Conservation (phyloP, 768 basidiomycete species). For the Phanerochaete sordida region DNA sequence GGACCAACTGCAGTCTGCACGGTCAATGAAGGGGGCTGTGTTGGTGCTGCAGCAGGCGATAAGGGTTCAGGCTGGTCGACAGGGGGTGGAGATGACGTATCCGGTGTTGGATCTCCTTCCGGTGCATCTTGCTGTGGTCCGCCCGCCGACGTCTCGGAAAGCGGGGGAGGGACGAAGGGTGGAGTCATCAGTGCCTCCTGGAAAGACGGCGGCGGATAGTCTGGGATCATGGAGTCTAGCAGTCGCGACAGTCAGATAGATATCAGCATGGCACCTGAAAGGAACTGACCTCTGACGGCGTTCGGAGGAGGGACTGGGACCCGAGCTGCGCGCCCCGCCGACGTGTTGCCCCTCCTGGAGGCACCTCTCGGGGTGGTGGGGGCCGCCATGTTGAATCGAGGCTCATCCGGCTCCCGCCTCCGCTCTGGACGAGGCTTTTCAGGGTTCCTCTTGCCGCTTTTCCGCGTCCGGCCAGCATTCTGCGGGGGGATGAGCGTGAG, state of each 20-base stretch:
- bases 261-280: background rate
- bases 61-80: background rate
- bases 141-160: constrained; percentile 3
- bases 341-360: constrained; percentile 1
- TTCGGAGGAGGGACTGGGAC: background rate
- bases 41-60: background rate
- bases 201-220: constrained; percentile 76
- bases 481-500: constrained; percentile 48
- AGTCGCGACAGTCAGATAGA: background rate
- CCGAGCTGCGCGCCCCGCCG: background rate
- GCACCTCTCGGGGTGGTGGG: constrained; percentile 7
- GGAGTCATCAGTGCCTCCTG: constrained; percentile 51
- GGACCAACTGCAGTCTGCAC: background rate
- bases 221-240: constrained; percentile 34
- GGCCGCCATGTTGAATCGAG: constrained; percentile 23
- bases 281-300: constrained; percentile 4
- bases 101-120: background rate
- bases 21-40: background rate
- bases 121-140: background rate
- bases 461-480: constrained; percentile 45
- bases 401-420: constrained; percentile 24
- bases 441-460: constrained; percentile 26
- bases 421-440: constrained; percentile 29
- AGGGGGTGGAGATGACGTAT: constrained; percentile 1
- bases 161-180: constrained; percentile 7